Conservation (phyloP, 169 alveolate species). For the Toxoplasma gondii region DNA sequence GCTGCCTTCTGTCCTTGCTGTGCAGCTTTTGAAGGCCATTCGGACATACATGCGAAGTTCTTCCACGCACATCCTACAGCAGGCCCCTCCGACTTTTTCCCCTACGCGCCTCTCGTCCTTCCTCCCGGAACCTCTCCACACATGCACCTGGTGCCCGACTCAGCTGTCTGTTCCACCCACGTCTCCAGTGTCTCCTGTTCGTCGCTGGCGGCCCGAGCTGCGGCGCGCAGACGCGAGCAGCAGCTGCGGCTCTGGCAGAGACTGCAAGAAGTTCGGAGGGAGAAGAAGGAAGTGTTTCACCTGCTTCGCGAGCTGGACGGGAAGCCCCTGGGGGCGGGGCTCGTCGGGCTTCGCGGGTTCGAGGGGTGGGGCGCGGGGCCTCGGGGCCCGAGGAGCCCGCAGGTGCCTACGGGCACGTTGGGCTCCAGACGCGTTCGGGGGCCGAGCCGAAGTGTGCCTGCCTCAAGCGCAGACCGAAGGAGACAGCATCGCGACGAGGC, state of each 20-base stretch:
- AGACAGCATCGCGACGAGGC: background rate
- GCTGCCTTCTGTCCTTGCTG: too few relatives aligned
- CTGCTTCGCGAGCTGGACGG: background rate
- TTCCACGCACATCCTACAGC: too few relatives aligned
- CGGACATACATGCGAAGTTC: too few relatives aligned
- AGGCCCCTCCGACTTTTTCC: too few relatives aligned
- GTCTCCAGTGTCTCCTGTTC: background rate
- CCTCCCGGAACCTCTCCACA: too few relatives aligned
- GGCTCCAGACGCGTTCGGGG: background rate
- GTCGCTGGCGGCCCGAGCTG: conserved; percentile 35
- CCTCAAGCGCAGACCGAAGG: background rate
- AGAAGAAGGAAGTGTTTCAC: background rate
- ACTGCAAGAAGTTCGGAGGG: conserved; percentile 4
- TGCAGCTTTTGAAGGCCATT: too few relatives aligned
- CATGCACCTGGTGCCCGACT: background rate
- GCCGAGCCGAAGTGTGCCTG: background rate
- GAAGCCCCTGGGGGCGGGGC: background rate
- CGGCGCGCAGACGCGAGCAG: background rate
- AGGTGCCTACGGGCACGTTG: background rate
- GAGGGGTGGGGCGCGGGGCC: background rate
- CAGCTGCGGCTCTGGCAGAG: conserved; percentile 12
- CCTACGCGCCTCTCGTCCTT: too few relatives aligned
- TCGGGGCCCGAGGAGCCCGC: background rate
- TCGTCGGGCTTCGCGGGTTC: background rate
- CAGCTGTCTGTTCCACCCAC: background rate